These are phyloP conservation scores for Cyphellophora europaea DNA, from an alignment of 2,329 filamentous ascomycete genomes.

Conservation along the genomic window DNA sequence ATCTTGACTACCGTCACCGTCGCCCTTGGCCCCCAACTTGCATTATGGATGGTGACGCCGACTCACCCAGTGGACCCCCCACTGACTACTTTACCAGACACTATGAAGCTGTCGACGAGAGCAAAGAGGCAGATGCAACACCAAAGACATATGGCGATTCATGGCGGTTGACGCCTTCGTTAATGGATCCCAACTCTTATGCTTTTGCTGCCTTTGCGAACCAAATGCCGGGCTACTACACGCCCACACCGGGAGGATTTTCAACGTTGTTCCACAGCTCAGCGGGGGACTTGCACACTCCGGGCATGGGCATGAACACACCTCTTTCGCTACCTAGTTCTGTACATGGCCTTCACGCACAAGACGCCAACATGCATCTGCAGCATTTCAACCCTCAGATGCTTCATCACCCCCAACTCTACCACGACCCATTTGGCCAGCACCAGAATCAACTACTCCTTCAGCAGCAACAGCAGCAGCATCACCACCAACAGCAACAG, in stretches of 20 bases:
- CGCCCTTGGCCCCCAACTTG: background rate
- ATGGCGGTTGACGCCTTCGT: slow-evolving; percentile 80
- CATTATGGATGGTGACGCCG: background rate
- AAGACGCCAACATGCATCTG: slow-evolving; percentile 53
- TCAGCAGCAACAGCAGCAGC: slow-evolving; percentile 40
- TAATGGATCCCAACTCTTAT: slow-evolving; percentile 78
- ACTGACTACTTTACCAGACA: slow-evolving; percentile 26
- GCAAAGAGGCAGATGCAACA: slow-evolving; percentile 74
- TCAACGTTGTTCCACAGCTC: slow-evolving; percentile 66
- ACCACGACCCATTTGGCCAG: slow-evolving; percentile 12
- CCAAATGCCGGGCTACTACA: slow-evolving; percentile 76
- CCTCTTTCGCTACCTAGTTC: slow-evolving; percentile 69
- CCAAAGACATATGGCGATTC: slow-evolving; percentile 70
- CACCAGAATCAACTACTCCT: slow-evolving; percentile 7
- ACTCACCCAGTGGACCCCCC: background rate
- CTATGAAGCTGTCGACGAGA: slow-evolving; percentile 37
- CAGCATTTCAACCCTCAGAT: slow-evolving; percentile 54
- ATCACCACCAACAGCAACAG: slow-evolving; percentile 52
- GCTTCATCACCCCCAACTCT: slow-evolving; percentile 18
- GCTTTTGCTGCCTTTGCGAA: slow-evolving; percentile 71
- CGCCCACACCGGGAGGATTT: slow-evolving; percentile 72
- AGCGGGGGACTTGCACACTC: slow-evolving; percentile 80
- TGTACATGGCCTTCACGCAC: slow-evolving; percentile 53
- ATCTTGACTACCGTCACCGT: background rate
- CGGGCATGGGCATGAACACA: slow-evolving; percentile 63